These are phyloP conservation scores for Yamagishiella unicocca DNA, from an alignment of 139 green algal species.

Conservation along the genomic window DNA sequence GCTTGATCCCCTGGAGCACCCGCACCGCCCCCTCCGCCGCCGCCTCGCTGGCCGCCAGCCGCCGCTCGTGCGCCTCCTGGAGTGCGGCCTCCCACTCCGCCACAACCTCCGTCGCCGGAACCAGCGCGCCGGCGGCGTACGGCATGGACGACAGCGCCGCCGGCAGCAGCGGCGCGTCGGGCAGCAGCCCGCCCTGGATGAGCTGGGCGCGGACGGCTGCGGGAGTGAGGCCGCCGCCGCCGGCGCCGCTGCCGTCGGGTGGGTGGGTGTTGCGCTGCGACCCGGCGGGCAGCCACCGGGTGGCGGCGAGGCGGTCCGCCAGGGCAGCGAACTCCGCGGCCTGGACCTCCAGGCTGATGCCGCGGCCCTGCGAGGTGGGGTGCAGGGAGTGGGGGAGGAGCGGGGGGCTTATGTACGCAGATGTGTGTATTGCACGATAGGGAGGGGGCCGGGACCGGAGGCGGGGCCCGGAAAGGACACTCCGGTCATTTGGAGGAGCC, in stretches of 20 bases:
- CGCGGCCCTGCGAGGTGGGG: background rate
- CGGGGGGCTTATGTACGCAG: too few species aligned
- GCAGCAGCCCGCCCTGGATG: background rate
- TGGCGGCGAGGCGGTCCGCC: background rate
- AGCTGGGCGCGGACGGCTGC: background rate
- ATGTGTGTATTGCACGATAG: too few species aligned
- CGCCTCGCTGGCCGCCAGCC: background rate
- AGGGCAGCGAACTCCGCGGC: constrained; percentile 10
- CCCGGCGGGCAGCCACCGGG: constrained; percentile 6
- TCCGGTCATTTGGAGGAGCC: too few species aligned
- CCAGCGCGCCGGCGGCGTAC: background rate
- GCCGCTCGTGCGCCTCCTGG: background rate
- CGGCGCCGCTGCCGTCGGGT: background rate
- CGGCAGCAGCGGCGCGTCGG: background rate
- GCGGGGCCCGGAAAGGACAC: too few species aligned
- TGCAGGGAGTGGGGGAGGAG: too few species aligned
- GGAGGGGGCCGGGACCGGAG: too few species aligned
- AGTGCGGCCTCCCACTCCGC: constrained; percentile 21
- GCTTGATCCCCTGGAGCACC: background rate
- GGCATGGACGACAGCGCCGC: background rate
- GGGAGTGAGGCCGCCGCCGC: background rate
- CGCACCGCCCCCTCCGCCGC: background rate
- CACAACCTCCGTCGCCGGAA: constrained; percentile 23
- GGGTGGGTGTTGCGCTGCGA: background rate
- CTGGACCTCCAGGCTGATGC: constrained; percentile 15